Evolutionary conservation across 306 rosid species (phyloP).

Genomic region (Astragalus membranaceus): DNA sequence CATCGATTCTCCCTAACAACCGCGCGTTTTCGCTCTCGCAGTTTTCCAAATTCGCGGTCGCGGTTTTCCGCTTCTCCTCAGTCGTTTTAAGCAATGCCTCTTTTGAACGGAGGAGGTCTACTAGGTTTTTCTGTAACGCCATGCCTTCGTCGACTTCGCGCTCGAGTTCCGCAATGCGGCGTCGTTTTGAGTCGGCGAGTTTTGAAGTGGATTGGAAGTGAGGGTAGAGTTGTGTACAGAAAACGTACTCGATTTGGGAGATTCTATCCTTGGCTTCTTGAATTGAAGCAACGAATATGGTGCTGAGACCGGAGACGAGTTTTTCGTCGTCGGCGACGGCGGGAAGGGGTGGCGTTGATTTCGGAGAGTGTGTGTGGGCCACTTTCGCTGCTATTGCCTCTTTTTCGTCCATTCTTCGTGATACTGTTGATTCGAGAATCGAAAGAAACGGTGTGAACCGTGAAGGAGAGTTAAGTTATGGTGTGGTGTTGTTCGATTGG

Average conservation of each 20-base stretch:
- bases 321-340: slow-evolving; percentile 32
- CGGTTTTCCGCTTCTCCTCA: slow-evolving; percentile 34
- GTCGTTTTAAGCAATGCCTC: slow-evolving; percentile 27
- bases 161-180: slow-evolving; percentile 36
- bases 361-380: slow-evolving; percentile 23
- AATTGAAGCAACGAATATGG: slow-evolving; percentile 75
- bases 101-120: slow-evolving; percentile 36
- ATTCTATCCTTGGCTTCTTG: slow-evolving; percentile 77
- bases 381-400: background rate
- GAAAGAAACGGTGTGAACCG: background rate
- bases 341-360: slow-evolving; percentile 11
- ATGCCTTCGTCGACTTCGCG: slow-evolving; percentile 40
- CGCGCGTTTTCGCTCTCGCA: slow-evolving; percentile 37
- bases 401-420: slow-evolving; percentile 7
- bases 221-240: slow-evolving; percentile 68
- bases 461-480: background rate
- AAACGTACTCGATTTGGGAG: slow-evolving; percentile 71
- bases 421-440: background rate
- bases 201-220: slow-evolving; percentile 41
- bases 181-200: slow-evolving; percentile 25
- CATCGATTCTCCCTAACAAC: slow-evolving; percentile 27
- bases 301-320: slow-evolving; percentile 54
- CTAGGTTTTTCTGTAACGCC: slow-evolving; percentile 39
- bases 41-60: slow-evolving; percentile 22
- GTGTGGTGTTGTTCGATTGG: background rate